Base-by-base conservation (phyloP, 805 yeast species). In the Candida nonsorbophila region DNA sequence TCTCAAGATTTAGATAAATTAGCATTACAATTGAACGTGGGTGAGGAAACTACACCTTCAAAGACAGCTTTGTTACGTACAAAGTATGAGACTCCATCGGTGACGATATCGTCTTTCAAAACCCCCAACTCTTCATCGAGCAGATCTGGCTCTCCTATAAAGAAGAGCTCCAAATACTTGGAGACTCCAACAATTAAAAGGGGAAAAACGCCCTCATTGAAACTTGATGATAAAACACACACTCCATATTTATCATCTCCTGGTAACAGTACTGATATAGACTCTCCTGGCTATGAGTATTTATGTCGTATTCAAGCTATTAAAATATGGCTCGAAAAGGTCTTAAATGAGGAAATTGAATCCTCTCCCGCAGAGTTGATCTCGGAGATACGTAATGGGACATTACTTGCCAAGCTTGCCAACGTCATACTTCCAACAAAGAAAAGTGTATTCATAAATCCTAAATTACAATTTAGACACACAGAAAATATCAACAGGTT, bases 401-500 rank as follows among this genome's bases (percentile, higher is more conserved):
- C 88, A 2, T 66, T 77, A 24, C 60, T 92, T 20, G 97, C 97
- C 2, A 77, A 83, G 47, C 55, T 90, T 23, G 78, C 94, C 6
- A 73, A 76, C 42, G 70, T 65, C 3, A 77, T 92, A 30, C 74
- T 81, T 26, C 90, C 96, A 0, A 68, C 73, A 0, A 59, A 30
- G 77, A 77, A 27, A 61, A 65, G 41, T 53, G 74, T 51, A 50
- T 82, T 72, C 44, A 75, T 75, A 27, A 71, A 70, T 42, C 42
- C 49, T 32, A 49, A 62, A 49, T 66, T 88, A 22, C 88, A 86
- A 51, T 92, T 85, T 63, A 77, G 83, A 38, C 95, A 86, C 53
- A 85, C 95, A 0, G 97, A 92, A 49, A 92, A 92, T 51, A 90
- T 92, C 49, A 85, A 86, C 44, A 67, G 77, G 14, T 88, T 90